Base-by-base conservation (phyloP, 257 asterid genomes). In the Perilla frutescens region DNA sequence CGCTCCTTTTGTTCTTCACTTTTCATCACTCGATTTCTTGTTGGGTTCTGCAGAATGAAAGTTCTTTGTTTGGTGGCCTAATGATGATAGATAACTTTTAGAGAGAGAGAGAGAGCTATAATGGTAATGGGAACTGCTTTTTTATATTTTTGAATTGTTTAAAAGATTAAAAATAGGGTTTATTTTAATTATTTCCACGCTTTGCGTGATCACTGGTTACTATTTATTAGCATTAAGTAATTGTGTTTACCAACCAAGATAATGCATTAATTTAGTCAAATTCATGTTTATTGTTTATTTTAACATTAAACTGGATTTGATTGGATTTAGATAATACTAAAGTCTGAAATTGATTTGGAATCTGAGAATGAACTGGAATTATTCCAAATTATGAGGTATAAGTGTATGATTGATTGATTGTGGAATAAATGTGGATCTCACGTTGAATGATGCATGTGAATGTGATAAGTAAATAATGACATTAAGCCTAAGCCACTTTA, bases 51-150 rank as follows among this genome's bases (percentile, higher is more conserved):
- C n/a, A 34, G 13, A 41, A 48, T 59, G 57, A 14, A 51, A 47
- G 58, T 36, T 66, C 49, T 41, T 66, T 56, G 75, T 62, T 73
- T 55, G 81, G 63, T 72, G 66, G 78, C 59, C 26, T 59, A 78
- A 70, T 64, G 49, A 58, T 65, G 76, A 62, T 10, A 55, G 32
- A 53, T 44, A 47, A 39, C 60, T 34, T 49, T 51, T 7, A 3
- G 62, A 41, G 68, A 69, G 76, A 41, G 75, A 49, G 37, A 39
- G 56, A 26, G 55, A 47, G 8, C 14, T 51, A 36, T 57, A 32
- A 43, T 2, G 12, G 6, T 51, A 65, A 15, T n/a, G 14, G 63
- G 41, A 29, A 56, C 41, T 70, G 12, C 51, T 4, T 34, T 4
- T 34, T 61, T 57, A 7, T 32, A 7, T 72, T 47, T 61, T 51